Base-by-base conservation (phyloP, 2,329 filamentous ascomycete species). In the Fusarium luffae region DNA sequence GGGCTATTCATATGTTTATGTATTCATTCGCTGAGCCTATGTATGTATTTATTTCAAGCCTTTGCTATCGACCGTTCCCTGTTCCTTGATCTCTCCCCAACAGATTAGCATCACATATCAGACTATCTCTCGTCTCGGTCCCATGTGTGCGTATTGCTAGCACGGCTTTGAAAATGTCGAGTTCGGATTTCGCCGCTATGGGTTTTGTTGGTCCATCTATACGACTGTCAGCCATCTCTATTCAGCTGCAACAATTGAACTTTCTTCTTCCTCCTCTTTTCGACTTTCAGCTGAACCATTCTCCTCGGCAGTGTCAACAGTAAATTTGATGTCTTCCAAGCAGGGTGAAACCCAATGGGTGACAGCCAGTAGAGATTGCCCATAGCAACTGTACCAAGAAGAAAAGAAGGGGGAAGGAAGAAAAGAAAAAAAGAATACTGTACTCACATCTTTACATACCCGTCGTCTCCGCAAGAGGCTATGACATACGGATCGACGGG, bases 381-480 rank as follows among this genome's bases (percentile, higher is more conserved):
- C 34, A 37, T 37, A 10, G 34, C 18, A 37, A 37, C 18, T 37
- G 34, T n/a, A 37, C 11, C 34, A 37, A 37, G 34, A 37, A 37
- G 34, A n/a, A 18, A 7, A 37, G 34, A n/a, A 37, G 32, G 14
- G 16, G 16, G 16, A 18, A 37, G 32, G 32, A 34, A 18, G 32
- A 28, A 28, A n/a, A n/a, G 34, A 18, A 37, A 18, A 7, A 9
- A 37, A 37, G 34, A n/a, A 37, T 37, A 37, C 18, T n/a, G 34
- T 32, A 83, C 92, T 84, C 84, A 98, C 92, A 99, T 94, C 81
- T 91, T 90, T 69, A 98, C 90, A 77, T 87, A 90, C 56, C 86
- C 85, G 76, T 98, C 96, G 78, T 99, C 96, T 19, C 95, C 94
- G 62, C 93, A 95, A 14, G 94, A 95, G 18, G 94, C 96, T 80